Evolutionary conservation across 2,329 filamentous ascomycete genomes (phyloP).

Genomic region (Pestalotiopsis fici): DNA sequence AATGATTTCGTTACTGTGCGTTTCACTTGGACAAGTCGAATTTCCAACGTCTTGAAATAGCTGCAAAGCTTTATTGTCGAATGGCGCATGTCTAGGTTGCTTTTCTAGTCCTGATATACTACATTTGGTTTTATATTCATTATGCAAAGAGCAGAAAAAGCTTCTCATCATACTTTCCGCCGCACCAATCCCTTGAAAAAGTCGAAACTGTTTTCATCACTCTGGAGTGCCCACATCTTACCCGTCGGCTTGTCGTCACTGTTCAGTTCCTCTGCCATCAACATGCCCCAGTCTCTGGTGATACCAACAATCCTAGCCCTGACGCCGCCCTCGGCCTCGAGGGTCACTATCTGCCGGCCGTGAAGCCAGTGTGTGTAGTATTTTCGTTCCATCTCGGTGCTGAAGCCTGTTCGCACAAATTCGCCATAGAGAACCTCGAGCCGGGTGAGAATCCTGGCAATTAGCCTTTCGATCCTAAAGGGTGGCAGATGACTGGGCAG

Average conservation of each 20-base stretch:
- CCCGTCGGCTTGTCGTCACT: conserved; percentile 76
- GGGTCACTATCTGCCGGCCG: conserved; percentile 67
- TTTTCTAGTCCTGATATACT: not conserved
- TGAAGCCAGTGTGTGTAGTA: conserved; percentile 92
- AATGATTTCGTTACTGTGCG: not conserved
- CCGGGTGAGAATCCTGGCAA: conserved; percentile 76
- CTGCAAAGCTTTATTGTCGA: too few species aligned
- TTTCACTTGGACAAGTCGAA: too few species aligned
- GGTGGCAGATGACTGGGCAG: conserved; percentile 52
- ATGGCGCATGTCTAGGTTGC: not conserved
- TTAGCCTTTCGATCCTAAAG: conserved; percentile 75
- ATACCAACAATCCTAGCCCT: conserved; percentile 82
- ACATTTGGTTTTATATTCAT: not conserved
- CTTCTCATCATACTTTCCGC: conserved; percentile 61
- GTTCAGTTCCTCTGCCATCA: conserved; percentile 82
- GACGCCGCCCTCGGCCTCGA: conserved; percentile 78
- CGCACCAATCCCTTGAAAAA: conserved; percentile 89
- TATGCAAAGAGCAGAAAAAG: not conserved
- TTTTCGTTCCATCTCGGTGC: conserved; percentile 66
- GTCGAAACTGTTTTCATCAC: conserved; percentile 97
- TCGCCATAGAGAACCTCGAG: conserved; percentile 77
- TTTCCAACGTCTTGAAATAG: too few species aligned
- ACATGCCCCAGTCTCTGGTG: conserved; percentile 85
- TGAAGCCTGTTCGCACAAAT: conserved; percentile 78
- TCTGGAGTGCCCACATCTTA: conserved; percentile 81